Percentiles rank a stretch among this genome's conserved stretches.
phyloP scores from a whole-genome alignment of 2,329 filamentous ascomycete species.

The Colletotrichum musae region DNA sequence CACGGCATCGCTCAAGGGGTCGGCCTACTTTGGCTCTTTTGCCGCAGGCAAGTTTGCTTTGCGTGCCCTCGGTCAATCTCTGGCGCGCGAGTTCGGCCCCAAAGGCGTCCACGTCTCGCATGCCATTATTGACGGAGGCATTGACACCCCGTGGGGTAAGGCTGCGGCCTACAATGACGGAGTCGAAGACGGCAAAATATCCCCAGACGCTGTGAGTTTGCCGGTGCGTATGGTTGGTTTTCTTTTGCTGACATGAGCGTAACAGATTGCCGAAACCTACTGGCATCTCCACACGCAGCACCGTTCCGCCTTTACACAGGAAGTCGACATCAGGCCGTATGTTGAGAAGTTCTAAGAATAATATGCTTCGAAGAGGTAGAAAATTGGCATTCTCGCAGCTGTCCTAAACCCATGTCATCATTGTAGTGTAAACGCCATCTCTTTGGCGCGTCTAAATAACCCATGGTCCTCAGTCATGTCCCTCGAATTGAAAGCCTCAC shows the following conservation, averaged over 20 bases:
- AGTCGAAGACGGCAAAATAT: constrained; percentile 75
- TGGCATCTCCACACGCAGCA: constrained; percentile 89
- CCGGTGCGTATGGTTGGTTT: constrained; percentile 27
- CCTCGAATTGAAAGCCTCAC: constrained; percentile 29
- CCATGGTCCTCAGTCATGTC: constrained; percentile 23
- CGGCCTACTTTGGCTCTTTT: constrained; percentile 78
- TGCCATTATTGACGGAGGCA: constrained; percentile 86
- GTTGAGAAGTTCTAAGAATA: constrained; percentile 78
- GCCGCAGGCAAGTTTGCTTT: constrained; percentile 86
- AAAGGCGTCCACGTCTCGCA: constrained; percentile 88
- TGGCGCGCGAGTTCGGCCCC: constrained; percentile 88
- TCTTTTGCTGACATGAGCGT: constrained; percentile 28
- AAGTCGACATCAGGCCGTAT: constrained; percentile 84
- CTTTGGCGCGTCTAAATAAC: constrained; percentile 13
- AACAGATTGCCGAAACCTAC: constrained; percentile 88
- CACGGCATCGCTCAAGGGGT: constrained; percentile 83
- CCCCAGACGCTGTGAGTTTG: constrained; percentile 78
- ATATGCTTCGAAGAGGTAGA: not conserved
- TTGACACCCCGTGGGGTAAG: constrained; percentile 83
- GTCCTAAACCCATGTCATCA: not conserved
- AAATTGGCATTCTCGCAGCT: not conserved
- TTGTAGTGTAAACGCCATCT: constrained; percentile 5
- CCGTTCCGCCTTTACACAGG: constrained; percentile 83
- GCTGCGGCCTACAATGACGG: constrained; percentile 61
- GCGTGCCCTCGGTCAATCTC: constrained; percentile 79